Evolutionary conservation across 306 rosid species (phyloP).

Genomic region (Cucurbita pepo): DNA sequence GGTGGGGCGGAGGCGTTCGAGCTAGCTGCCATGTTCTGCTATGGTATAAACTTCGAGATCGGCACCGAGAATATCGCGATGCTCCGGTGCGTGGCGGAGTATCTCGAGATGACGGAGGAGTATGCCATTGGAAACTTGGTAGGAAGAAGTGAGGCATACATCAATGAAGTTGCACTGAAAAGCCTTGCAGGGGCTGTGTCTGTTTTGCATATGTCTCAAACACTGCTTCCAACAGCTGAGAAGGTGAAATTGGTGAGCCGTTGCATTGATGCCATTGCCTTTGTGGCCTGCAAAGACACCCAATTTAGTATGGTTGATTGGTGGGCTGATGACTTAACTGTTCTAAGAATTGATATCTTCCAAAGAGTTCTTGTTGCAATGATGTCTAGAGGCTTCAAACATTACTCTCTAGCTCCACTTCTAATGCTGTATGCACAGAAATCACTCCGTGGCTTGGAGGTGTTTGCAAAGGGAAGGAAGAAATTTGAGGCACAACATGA

Average conservation of each 20-base stretch:
- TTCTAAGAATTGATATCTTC: constrained; percentile 81
- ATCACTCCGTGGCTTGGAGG: constrained; percentile 90
- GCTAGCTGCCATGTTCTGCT: constrained; percentile 86
- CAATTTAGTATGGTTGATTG: constrained; percentile 63
- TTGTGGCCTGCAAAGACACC: constrained; percentile 62
- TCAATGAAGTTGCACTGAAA: constrained; percentile 69
- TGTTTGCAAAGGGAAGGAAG: constrained; percentile 69
- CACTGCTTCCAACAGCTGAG: constrained; percentile 60
- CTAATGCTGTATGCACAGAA: constrained; percentile 96
- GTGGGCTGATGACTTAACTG: constrained; percentile 95
- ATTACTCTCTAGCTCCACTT: constrained; percentile 67
- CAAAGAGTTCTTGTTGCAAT: constrained; percentile 82
- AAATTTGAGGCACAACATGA: constrained; percentile 55
- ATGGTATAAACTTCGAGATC: constrained; percentile 88
- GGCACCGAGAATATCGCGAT: constrained; percentile 52
- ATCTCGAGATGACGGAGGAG: constrained; percentile 92
- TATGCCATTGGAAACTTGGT: constrained; percentile 61
- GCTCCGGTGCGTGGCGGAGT: constrained; percentile 80
- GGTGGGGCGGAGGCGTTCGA: constrained; percentile 94
- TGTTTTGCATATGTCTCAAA: constrained; percentile 48
- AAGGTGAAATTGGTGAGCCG: constrained; percentile 50
- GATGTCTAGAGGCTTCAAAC: constrained; percentile 92
- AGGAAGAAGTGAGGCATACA: constrained; percentile 59
- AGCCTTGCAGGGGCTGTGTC: constrained; percentile 65
- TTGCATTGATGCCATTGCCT: constrained; percentile 80